Evolutionary conservation across 2,329 filamentous ascomycete genomes (phyloP).

Genomic region (Epicoccum nigrum): DNA sequence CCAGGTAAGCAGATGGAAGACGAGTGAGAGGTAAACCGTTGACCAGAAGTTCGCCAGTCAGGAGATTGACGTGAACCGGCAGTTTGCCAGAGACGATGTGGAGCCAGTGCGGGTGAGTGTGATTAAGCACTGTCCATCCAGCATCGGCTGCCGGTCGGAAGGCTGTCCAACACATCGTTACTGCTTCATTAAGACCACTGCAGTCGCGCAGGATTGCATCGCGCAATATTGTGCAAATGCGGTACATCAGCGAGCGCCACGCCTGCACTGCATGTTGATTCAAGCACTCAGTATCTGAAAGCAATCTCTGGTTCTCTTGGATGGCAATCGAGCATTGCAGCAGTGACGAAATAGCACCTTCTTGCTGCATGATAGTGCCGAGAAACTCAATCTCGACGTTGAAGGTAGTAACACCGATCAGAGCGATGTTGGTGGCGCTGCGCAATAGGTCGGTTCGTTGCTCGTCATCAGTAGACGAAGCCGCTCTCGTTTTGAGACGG

Average conservation of each 20-base stretch:
- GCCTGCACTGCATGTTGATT: conserved; percentile 19
- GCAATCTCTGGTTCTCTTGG: conserved; percentile 21
- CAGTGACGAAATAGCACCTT: conserved; percentile 20
- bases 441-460: conserved; percentile 41
- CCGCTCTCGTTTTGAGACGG: conserved; percentile 38
- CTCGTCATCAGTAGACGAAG: conserved; percentile 26
- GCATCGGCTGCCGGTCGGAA: conserved; percentile 16
- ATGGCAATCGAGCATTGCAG: conserved; percentile 31
- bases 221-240: conserved; percentile 18
- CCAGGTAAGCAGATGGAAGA: neutral
- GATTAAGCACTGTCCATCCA: conserved; percentile 20
- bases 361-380: conserved; percentile 30
- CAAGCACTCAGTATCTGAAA: conserved; percentile 5
- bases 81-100: conserved; percentile 20
- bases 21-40: neutral
- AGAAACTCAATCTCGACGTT: conserved; percentile 49
- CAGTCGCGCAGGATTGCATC: conserved; percentile 3
- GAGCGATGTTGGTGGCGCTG: conserved; percentile 48
- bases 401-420: conserved; percentile 55
- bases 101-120: conserved; percentile 42
- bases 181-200: conserved; percentile 23
- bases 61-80: conserved; percentile 37
- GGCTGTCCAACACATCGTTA: conserved; percentile 25
- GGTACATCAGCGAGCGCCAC: conserved; percentile 27
- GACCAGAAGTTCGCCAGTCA: neutral